phyloP scores from a whole-genome alignment of 2,329 filamentous ascomycete species.

The Hypoxylon sp. region DNA sequence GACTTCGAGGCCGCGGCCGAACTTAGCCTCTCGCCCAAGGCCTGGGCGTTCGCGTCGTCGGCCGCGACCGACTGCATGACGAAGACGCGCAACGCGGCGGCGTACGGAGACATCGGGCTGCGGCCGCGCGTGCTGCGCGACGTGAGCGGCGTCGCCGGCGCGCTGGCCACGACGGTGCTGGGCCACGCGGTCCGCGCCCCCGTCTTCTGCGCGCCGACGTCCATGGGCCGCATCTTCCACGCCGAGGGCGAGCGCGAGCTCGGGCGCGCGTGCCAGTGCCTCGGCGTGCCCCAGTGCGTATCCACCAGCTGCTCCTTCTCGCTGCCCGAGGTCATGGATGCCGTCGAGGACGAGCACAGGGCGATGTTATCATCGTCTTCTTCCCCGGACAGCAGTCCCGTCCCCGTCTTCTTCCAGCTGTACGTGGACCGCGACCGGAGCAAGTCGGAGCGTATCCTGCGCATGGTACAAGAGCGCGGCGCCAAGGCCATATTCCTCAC shows the following conservation, averaged over 20 bases:
- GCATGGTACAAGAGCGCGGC: constrained; percentile 54
- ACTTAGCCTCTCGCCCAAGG: constrained; percentile 64
- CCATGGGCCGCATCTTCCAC: constrained; percentile 70
- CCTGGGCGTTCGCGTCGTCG: constrained; percentile 75
- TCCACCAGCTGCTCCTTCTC: constrained; percentile 69
- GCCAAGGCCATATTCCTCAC: constrained; percentile 65
- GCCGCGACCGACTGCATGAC: constrained; percentile 69
- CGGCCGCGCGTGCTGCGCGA: constrained; percentile 50
- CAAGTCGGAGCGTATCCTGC: constrained; percentile 59
- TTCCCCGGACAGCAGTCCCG: no score
- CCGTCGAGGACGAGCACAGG: constrained; percentile 41
- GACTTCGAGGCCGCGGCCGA: constrained; percentile 68
- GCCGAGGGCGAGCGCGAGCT: constrained; percentile 69
- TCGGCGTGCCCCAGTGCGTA: constrained; percentile 66
- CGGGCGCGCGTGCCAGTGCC: constrained; percentile 58
- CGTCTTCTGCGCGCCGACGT: constrained; percentile 70
- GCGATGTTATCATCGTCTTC: background rate
- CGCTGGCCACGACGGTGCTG: constrained; percentile 62
- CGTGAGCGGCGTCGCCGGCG: constrained; percentile 60
- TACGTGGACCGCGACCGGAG: constrained; percentile 66
- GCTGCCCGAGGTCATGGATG: constrained; percentile 59
- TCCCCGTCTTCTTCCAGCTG: constrained; percentile 61
- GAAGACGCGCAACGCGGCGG: constrained; percentile 61
- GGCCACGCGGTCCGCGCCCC: constrained; percentile 61
- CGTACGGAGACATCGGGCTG: constrained; percentile 64